Conservation (phyloP, 768 basidiomycete species). For the Xerocomus brunneocitrinus region DNA sequence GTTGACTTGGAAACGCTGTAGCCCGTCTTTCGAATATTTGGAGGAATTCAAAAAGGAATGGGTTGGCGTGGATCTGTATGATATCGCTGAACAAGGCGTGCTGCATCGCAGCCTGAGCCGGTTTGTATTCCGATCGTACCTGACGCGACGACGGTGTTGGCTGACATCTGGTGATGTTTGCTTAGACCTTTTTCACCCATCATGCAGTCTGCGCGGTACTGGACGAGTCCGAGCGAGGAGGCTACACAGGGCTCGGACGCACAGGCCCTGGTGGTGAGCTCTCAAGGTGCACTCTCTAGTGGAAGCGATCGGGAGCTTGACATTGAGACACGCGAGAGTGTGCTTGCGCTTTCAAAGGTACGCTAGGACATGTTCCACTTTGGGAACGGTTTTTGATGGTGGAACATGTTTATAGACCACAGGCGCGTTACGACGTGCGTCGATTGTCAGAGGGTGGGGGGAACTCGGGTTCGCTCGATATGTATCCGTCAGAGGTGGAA, state of each 20-base stretch:
- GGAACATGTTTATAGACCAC: background rate
- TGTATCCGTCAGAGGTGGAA: background rate
- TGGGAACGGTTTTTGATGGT: background rate
- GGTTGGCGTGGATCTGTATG: constrained; percentile 1
- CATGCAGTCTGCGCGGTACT: background rate
- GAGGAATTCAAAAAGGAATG: background rate
- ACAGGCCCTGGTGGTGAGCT: background rate
- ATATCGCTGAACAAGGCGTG: constrained; percentile 2
- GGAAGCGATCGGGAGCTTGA: background rate
- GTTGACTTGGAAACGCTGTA: background rate
- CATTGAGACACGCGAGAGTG: background rate
- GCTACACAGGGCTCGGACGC: background rate
- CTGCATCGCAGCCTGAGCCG: constrained; percentile 1
- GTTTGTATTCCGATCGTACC: constrained; percentile 1
- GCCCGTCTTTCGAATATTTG: constrained; percentile 5
- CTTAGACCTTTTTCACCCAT: background rate
- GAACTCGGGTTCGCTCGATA: background rate
- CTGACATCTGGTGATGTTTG: background rate
- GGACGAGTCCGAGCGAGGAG: background rate
- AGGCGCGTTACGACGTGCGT: background rate
- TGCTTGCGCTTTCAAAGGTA: constrained; percentile 4
- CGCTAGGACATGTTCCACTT: background rate
- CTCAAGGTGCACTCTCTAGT: background rate
- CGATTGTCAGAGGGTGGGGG: constrained; percentile 3
- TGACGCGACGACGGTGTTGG: background rate